These are phyloP conservation scores for Butyriboletus loyo DNA, from an alignment of 768 basidiomycete species.

Conservation along the genomic window DNA sequence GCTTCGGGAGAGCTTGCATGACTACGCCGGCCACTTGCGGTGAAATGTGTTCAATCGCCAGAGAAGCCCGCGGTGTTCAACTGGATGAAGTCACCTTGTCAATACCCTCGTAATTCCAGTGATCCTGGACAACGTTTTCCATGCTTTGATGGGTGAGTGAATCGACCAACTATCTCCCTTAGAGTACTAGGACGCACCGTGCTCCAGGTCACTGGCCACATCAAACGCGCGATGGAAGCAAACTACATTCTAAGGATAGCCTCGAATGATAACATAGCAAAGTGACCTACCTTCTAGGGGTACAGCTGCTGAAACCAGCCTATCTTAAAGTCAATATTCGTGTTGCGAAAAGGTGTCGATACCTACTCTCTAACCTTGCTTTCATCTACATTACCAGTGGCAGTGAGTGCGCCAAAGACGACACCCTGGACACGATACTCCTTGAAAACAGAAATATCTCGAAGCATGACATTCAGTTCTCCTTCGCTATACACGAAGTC, in stretches of 20 bases:
- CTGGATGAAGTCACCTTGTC: conserved; percentile 55
- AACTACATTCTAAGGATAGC: conserved; percentile 38
- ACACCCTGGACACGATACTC: conserved; percentile 57
- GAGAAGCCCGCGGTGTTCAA: not conserved
- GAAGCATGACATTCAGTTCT: conserved; percentile 71
- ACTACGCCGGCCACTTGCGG: conserved; percentile 50
- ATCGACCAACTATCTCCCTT: not conserved
- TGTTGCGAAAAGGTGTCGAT: not conserved
- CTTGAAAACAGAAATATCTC: conserved; percentile 66
- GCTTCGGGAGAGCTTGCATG: conserved; percentile 39
- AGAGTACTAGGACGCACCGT: conserved; percentile 39
- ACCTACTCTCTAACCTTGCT: conserved; percentile 47
- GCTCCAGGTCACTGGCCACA: conserved; percentile 54
- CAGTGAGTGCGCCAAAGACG: conserved; percentile 61
- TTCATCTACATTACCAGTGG: conserved; percentile 58
- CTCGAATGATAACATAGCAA: not conserved
- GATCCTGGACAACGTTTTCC: conserved; percentile 49
- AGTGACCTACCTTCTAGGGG: conserved; percentile 56
- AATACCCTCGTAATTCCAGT: conserved; percentile 71
- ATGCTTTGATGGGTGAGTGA: conserved; percentile 17
- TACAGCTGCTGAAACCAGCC: conserved; percentile 54
- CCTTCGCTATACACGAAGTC: conserved; percentile 71
- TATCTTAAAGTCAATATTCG: conserved; percentile 21
- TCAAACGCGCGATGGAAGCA: conserved; percentile 82
- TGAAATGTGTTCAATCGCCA: not conserved